Evolutionary conservation across 805 yeast genomes (phyloP).

Genomic region (Huiozyma sinensis): DNA sequence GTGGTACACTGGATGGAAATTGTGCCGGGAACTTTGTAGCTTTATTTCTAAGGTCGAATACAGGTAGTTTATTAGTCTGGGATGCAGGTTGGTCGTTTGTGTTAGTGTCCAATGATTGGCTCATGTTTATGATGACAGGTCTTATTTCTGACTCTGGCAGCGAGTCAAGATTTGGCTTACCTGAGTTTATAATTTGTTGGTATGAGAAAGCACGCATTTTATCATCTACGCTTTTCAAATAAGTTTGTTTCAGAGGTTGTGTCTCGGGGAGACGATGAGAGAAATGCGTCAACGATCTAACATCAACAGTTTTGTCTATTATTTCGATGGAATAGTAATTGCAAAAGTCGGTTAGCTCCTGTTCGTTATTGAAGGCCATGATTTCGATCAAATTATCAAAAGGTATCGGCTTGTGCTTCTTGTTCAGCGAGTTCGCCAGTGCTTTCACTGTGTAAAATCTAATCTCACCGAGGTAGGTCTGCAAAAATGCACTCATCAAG

Average conservation of each 20-base stretch:
- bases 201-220: constrained; percentile 27
- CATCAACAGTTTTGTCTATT: constrained; percentile 33
- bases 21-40: not conserved
- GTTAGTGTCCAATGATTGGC: not conserved
- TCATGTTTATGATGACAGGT: not conserved
- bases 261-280: constrained; percentile 30
- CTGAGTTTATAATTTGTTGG: constrained; percentile 33
- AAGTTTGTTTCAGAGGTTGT: constrained; percentile 38
- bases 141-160: not conserved
- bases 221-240: constrained; percentile 33
- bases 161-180: constrained; percentile 19
- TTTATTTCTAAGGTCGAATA: not conserved
- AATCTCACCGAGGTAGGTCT: constrained; percentile 70
- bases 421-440: constrained; percentile 55
- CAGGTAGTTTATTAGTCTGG: not conserved
- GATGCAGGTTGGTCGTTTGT: constrained; percentile 2
- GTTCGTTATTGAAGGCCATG: constrained; percentile 58
- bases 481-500: constrained; percentile 62
- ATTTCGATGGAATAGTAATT: constrained; percentile 50
- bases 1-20: not conserved
- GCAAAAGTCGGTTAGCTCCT: constrained; percentile 47
- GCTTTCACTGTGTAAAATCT: constrained; percentile 63
- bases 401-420: constrained; percentile 57
- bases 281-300: constrained; percentile 32
- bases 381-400: constrained; percentile 35